Evolutionary conservation across 305 asterid species (phyloP).

Genomic region (Caryopteris hybrid): DNA sequence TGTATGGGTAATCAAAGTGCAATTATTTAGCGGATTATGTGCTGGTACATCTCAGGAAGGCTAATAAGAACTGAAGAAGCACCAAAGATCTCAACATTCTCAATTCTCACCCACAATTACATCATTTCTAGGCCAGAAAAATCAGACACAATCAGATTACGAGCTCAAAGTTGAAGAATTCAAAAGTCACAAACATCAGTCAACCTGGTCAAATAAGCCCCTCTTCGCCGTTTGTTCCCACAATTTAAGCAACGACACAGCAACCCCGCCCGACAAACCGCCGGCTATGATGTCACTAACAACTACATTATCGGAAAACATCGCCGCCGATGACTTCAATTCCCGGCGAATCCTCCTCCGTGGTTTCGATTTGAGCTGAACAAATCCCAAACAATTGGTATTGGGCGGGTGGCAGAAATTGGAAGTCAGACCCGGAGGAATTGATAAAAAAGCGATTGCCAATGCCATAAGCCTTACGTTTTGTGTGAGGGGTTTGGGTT

Average conservation of each 20-base stretch:
- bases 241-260: conserved; percentile 39
- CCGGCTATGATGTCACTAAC: conserved; percentile 41
- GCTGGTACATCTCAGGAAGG: not conserved
- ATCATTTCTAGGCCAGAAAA: not conserved
- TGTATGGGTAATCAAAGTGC: too few relatives aligned
- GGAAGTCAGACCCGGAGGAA: conserved; percentile 9
- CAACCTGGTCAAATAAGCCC: conserved; percentile 55
- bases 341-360: conserved; percentile 24
- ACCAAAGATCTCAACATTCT: not conserved
- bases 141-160: not conserved
- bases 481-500: not conserved
- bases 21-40: too few relatives aligned
- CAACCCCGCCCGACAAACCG: conserved; percentile 38
- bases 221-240: conserved; percentile 54
- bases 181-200: not conserved
- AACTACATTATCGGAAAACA: conserved; percentile 36
- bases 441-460: conserved; percentile 8
- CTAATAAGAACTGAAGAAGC: not conserved
- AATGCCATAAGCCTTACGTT: conserved; percentile 22
- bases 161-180: not conserved
- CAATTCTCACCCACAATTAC: not conserved
- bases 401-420: not conserved
- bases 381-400: not conserved
- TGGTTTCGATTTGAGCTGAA: conserved; percentile 19
- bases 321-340: conserved; percentile 25